These are phyloP conservation scores for Naganishia sp. DNA, from an alignment of 1,284 basidiomycete species.

Conservation along the genomic window DNA sequence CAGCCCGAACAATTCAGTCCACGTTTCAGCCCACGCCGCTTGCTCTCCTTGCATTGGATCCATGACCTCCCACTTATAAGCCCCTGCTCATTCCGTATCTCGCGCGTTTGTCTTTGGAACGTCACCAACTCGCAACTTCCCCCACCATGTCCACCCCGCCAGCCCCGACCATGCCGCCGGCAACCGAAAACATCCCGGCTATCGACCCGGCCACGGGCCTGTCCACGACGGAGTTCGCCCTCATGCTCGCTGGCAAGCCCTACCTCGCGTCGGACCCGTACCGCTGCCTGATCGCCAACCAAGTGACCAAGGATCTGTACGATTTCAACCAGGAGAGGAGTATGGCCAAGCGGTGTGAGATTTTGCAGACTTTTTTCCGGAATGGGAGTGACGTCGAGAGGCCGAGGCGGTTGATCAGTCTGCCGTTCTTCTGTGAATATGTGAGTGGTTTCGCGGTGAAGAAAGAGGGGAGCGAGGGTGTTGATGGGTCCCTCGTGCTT, in stretches of 20 bases:
- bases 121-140: background rate
- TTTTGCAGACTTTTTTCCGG: conserved; percentile 32
- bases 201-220: conserved; percentile 24
- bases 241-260: conserved; percentile 42
- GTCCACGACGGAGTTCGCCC: conserved; percentile 34
- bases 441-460: conserved; percentile 37
- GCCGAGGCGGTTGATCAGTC: conserved; percentile 32
- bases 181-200: conserved; percentile 1
- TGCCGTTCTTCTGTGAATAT: conserved; percentile 48
- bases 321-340: conserved; percentile 39
- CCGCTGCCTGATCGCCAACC: conserved; percentile 38
- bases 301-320: conserved; percentile 33
- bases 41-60: too few relatives aligned
- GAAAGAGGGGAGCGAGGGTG: background rate
- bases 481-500: background rate
- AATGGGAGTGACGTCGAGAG: conserved; percentile 35
- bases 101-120: too few relatives aligned
- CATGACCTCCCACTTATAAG: too few relatives aligned
- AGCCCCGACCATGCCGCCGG: background rate
- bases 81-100: too few relatives aligned
- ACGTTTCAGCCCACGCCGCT: too few relatives aligned
- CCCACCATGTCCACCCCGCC: conserved; percentile 1
- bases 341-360: conserved; percentile 36
- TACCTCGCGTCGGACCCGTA: conserved; percentile 45
- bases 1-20: too few relatives aligned